Percentiles rank a stretch among this genome's conserved stretches.
Evolutionary conservation across 176 grass and related monocot species (phyloP).

Genomic region (Musa acuminata): DNA sequence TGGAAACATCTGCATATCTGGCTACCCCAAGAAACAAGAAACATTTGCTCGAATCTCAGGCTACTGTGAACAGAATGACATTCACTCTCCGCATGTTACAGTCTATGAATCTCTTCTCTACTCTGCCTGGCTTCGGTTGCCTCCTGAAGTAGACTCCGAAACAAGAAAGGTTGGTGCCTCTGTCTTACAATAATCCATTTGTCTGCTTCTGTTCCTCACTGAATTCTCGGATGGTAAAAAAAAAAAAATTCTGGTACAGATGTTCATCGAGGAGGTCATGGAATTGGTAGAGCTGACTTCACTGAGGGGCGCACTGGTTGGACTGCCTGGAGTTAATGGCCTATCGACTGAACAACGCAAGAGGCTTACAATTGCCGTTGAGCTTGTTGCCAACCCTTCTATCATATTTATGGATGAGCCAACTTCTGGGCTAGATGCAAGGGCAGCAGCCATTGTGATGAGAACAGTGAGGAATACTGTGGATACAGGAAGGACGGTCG

Average conservation of each 20-base stretch:
- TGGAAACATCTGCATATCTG: constrained; percentile 40
- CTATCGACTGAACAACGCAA: not conserved
- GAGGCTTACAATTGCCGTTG: constrained; percentile 46
- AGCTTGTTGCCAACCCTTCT: constrained; percentile 54
- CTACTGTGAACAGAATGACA: constrained; percentile 45
- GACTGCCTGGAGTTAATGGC: no score
- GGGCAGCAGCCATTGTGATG: constrained; percentile 55
- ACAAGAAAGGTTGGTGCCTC: constrained; percentile 27
- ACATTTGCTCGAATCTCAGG: constrained; percentile 49
- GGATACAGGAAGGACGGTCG: constrained; percentile 26
- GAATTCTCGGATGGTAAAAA: not conserved
- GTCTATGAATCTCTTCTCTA: constrained; percentile 47
- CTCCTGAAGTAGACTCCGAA: constrained; percentile 33
- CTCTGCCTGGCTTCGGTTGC: constrained; percentile 48
- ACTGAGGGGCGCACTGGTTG: no score
- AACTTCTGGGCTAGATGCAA: constrained; percentile 52
- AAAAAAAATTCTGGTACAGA: constrained; percentile 20
- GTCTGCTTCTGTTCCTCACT: not conserved
- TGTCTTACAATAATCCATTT: not conserved
- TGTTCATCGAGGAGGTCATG: constrained; percentile 53
- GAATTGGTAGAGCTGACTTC: constrained; percentile 43
- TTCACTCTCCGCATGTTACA: constrained; percentile 45
- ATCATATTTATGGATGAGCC: constrained; percentile 63
- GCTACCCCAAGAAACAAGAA: constrained; percentile 47
- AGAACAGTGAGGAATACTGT: constrained; percentile 36